Base-by-base conservation (phyloP, 169 alveolate species). In the Pseudocohnilembus persalinus region DNA sequence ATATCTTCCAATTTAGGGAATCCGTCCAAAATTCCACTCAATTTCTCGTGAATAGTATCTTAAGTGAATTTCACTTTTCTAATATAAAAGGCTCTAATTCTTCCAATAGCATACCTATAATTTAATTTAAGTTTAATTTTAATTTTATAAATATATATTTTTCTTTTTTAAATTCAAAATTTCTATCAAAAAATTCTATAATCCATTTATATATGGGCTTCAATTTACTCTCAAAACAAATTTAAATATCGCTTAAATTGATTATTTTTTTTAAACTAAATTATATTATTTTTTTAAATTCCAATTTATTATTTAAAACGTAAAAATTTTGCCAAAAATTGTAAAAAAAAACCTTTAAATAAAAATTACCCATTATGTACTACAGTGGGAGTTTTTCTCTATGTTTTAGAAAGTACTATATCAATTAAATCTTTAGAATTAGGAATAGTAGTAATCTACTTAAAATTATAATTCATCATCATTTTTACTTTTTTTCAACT, bases 361-460 rank as follows among this genome's bases (percentile, higher is more conserved):
- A 11, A 49, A 49, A 11, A 11, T 49, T 49, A 49, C 35, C 98
- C 99, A 64, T 98, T 99, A 90, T 98, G 99, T 24, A 99, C 98
- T 74, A 97, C 99, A 25, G 99, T 99, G 4, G 99, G 99, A 0
- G 99, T 99, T 96, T 98, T 99, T 35, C 99, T 95, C 92, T 99
- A 99, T 31, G 99, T 99, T 92, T 96, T 97, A 65, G 99, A 97
- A 26, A 99, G 94, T 74, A 98, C 98, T 74, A 97, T 96, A 89
- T 98, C 99, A 29, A 98, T 96, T 85, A 98, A 92, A 85, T 96
- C 98, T 75, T 90, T 96, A 28, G 99, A 98, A 78, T 96, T 93
- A 35, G 99, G 99, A 84, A 98, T 98, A 80, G 97, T 92, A 81
- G 98, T 96, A 84, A 98, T 98, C 82, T 93, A 89, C 93, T 98